Percentiles rank a stretch among this genome's conserved stretches.
These are phyloP conservation scores for Comarum palustre DNA, from an alignment of 306 rosid genomes.

Conservation along the genomic window DNA sequence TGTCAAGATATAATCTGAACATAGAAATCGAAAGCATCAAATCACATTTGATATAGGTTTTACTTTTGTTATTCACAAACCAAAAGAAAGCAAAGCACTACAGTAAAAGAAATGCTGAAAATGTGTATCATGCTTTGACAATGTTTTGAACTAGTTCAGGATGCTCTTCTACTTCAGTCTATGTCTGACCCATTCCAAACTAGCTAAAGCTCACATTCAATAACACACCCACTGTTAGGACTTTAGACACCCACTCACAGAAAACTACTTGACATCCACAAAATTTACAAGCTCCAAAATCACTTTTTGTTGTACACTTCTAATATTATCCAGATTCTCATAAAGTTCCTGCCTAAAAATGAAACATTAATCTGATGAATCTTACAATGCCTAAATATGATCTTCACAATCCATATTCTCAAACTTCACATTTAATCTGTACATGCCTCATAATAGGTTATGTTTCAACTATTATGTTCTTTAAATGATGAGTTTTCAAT, in stretches of 20 bases:
- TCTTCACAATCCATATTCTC: background rate
- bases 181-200: background rate
- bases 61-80: background rate
- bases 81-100: background rate
- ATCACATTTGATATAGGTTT: background rate
- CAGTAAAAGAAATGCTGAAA: background rate
- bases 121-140: background rate
- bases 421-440: background rate
- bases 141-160: background rate
- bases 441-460: background rate
- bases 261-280: background rate
- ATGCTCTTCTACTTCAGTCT: background rate
- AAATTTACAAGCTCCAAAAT: background rate
- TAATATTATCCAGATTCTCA: background rate
- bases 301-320: background rate
- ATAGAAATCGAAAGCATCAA: background rate
- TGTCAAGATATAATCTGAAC: too few relatives aligned
- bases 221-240: background rate
- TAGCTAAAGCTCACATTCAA: constrained; percentile 1
- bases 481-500: background rate
- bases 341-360: background rate
- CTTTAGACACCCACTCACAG: background rate
- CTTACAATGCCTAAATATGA: background rate
- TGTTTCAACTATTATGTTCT: background rate
- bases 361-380: background rate